A percentile compares a stretch with the other conserved stretches of the same genome.
phyloP scores from a whole-genome alignment of 805 yeast species.

The Suhomyces sp. region DNA sequence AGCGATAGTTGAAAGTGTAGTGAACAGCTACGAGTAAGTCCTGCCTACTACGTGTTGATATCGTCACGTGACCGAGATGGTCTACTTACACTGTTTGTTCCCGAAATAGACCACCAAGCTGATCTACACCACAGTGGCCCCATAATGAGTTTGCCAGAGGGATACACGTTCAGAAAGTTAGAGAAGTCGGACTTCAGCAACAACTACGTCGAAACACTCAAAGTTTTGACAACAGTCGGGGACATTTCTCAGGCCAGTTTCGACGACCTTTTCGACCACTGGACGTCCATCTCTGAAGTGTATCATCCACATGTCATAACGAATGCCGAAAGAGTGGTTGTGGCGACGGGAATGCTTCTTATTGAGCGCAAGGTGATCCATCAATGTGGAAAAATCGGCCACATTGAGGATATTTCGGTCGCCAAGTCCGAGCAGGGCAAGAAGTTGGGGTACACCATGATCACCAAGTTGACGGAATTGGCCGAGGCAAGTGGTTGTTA shows the following conservation, averaged over 20 bases:
- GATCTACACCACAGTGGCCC: background rate
- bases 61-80: background rate
- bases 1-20: background rate
- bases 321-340: conserved; percentile 50
- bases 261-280: conserved; percentile 48
- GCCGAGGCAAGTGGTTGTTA: conserved; percentile 70
- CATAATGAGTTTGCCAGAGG: conserved; percentile 48
- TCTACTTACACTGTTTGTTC: background rate
- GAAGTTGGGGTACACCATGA: conserved; percentile 68
- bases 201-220: conserved; percentile 61
- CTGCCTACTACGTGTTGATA: background rate
- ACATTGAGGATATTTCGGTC: conserved; percentile 92
- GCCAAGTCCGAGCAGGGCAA: conserved; percentile 74
- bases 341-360: conserved; percentile 80
- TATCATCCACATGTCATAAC: conserved; percentile 73
- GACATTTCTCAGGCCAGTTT: conserved; percentile 53
- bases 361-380: conserved; percentile 84
- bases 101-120: background rate
- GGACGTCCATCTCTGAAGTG: conserved; percentile 51
- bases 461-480: conserved; percentile 55
- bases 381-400: conserved; percentile 82
- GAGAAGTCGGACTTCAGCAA: conserved; percentile 53
- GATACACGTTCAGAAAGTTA: conserved; percentile 63
- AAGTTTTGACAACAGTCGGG: conserved; percentile 82
- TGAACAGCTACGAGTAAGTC: background rate